Base-by-base conservation (phyloP, 257 asterid species). In the Petunia secreta region DNA sequence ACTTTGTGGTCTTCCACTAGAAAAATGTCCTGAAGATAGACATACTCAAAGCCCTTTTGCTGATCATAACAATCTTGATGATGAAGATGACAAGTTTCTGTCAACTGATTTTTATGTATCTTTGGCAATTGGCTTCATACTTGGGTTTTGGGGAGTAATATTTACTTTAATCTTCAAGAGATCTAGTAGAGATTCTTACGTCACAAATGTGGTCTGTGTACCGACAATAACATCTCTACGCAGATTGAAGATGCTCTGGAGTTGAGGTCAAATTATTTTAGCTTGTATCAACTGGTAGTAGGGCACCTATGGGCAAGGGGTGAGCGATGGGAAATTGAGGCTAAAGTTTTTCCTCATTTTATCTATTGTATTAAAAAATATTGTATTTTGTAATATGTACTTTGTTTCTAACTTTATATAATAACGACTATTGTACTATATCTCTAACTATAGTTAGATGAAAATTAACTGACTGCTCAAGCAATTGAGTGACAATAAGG, bases 1-100 rank as follows among this genome's bases (percentile, higher is more conserved):
- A 13, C 82, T 83, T 1, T 82, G 89, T 15, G 87, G 89, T 15
- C 36, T 36, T 16, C 87, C 88, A 4, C 79, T 87, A 46, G 9
- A 53, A 11, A 3, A 15, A 1, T 55, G 62, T 14, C 62, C 50
- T 13, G 34, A 52, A 52, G 57, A 52, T 52, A 9, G 57, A 52
- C 1, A 52, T 52, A 52, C 11, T 52, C 57, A 9, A 52, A 52
- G 57, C 57, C 57, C 15, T 52, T 9, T 6, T 64, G 34, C 0
- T 65, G 52, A 65, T 65, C 50, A 39, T 65, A 65, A 65, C 73
- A 65, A 39, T 39, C 5, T 39, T 64, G 73, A 64, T 39, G 25
- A 25, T 25, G 34, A 64, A 64, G 34, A 64, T 13, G 34, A 64
- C 44, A 14, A 64, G 3, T 11, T 39, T 39, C 8, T 39, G 48